Base-by-base conservation (phyloP, 805 yeast species). In the Ogataea naganishii region DNA sequence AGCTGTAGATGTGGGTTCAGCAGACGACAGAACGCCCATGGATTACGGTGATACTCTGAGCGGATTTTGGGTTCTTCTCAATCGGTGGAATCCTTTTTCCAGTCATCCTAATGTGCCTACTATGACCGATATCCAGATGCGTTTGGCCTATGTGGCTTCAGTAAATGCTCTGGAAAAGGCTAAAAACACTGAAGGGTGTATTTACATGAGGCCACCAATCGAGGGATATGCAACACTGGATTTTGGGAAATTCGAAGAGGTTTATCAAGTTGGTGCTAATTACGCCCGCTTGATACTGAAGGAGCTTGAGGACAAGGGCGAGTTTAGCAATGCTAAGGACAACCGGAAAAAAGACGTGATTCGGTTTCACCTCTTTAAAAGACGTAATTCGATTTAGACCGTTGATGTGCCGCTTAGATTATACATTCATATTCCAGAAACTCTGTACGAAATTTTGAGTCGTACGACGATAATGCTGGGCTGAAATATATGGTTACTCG, bases 1-100 rank as follows among this genome's bases (percentile, higher is more conserved):
- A 48, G 97, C 98, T 0, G 88, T 86, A 11, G 98, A 89, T 55
- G 98, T 89, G 22, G 98, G 98, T 0, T 81, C 96, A 2, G 81
- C 78, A 4, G 97, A 92, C 50, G 97, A 88, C 44, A 67, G 89
- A 29, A 77, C 94, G 0, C 89, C 92, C 5, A 75, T 84, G 88
- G 64, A 66, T 24, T 92, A 85, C 52, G 97, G 98, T 3, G 97
- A 89, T 48, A 78, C 96, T 0, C 60, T 92, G 29, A 81, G 92
- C 35, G 98, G 98, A 1, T 62, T 79, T 22, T 88, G 97, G 96
- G 95, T 84, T 6, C 46, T 92, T 5, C 53, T 84, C 33, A 86
- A 86, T 53, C 64, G 94, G 28, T 74, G 88, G 76, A 89, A 92
- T 47, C 94, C 95, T 6, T 88, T 89, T 46, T 82, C 95, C 0